Base-by-base conservation (phyloP, 2,329 filamentous ascomycete species). In the Pseudogymnoascus sp. region DNA sequence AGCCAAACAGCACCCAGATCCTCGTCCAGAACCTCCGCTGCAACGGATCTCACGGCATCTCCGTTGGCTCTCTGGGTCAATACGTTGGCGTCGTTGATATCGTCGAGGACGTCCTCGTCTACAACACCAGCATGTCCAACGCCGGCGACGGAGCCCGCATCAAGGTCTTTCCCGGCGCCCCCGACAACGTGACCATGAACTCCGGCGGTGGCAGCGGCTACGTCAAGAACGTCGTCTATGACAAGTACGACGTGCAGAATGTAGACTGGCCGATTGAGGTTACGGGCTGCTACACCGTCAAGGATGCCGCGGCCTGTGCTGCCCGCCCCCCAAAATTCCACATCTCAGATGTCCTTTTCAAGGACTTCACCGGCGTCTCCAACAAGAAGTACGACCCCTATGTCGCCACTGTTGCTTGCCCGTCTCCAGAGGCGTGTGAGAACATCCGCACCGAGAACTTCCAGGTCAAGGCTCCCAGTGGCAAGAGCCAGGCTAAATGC, bases 11-110 rank as follows among this genome's bases (percentile, higher is more conserved):
- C 68, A 89, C 86, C 46, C 81, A 88, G 66, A 83, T 90, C 6
- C 73, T 90, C 3, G 82, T 90, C 4, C 86, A 90, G 71, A 85
- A 86, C 65, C 75, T 90, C 3, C 75, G 78, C 64, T 90, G 88
- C 75, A 87, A 87, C 69, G 86, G 87, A 36, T 88, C 85, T 2
- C 88, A 90, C 69, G 88, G 88, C 40, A 89, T 90, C 67, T 86
- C 83, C 8, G 86, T 90, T n/a, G 88, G 88, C 6, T 88, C 85
- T 0, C 76, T 90, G 0, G 88, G 88, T 21, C 87, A 90, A 73
- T 90, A 90, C 70, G 68, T 65, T 16, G 69, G 76, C 14, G 80
- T 85, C 66, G 81, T 82, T 14, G 88, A 90, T 66, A 85, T 89
- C 53, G 86, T 90, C 1, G 80, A 88, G 73, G 85, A 90, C 68